Percentiles rank a stretch among this genome's conserved stretches.
Evolutionary conservation across 192 early-diverging fungal species (phyloP).

Genomic region (Entomortierella parvispora): DNA sequence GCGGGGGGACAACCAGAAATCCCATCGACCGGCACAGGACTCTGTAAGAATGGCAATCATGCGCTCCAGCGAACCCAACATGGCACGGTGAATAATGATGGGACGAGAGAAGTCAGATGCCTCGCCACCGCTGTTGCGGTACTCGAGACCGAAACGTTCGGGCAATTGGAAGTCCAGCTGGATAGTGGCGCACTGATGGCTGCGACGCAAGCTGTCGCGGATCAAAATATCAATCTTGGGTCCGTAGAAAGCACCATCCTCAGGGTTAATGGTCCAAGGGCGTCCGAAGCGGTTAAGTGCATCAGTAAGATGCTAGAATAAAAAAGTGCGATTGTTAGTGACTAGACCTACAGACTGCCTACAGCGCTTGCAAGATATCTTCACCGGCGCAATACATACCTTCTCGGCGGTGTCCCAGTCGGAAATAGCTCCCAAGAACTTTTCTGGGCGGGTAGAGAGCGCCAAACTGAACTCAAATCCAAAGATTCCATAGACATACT

Average conservation of each 20-base stretch:
- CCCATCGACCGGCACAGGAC: conserved; percentile 96
- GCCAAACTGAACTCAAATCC: conserved; percentile 92
- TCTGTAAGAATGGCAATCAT: conserved; percentile 96
- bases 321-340: not conserved
- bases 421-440: conserved; percentile 88
- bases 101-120: conserved; percentile 74
- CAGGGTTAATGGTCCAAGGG: conserved; percentile 89
- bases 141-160: conserved; percentile 91
- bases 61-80: conserved; percentile 96
- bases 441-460: conserved; percentile 97
- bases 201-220: conserved; percentile 90
- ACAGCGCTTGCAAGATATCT: not conserved
- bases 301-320: conserved; percentile 67
- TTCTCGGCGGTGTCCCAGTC: conserved; percentile 96
- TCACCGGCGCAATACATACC: conserved; percentile 25
- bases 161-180: conserved; percentile 99
- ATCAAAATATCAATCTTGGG: conserved; percentile 99
- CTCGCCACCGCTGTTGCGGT: conserved; percentile 75
- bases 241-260: conserved; percentile 99
- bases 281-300: conserved; percentile 84
- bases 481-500: conserved; percentile 92
- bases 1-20: conserved; percentile 95
- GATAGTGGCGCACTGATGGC: conserved; percentile 96
- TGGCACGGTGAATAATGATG: conserved; percentile 98
- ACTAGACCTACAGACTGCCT: not conserved